These are phyloP conservation scores for Haberlea rhodopensis DNA, from an alignment of 257 asterid genomes.

Conservation along the genomic window DNA sequence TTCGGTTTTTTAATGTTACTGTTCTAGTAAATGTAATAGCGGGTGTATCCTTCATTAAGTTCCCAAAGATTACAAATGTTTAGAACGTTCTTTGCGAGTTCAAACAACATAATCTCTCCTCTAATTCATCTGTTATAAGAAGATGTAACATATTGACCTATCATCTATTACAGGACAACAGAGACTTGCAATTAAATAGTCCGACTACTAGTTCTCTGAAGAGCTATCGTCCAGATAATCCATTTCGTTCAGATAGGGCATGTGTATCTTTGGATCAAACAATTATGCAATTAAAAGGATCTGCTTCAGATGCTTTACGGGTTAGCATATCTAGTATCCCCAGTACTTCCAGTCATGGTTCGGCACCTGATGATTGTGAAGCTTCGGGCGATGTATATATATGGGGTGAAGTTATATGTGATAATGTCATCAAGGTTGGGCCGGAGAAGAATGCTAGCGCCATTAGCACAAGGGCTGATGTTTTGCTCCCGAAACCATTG, in stretches of 20 bases:
- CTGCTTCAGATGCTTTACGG: conserved; percentile 81
- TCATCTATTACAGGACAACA: conserved; percentile 45
- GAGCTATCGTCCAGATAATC: conserved; percentile 44
- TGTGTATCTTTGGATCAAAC: conserved; percentile 74
- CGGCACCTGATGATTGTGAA: conserved; percentile 92
- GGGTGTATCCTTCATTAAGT: too few relatives aligned
- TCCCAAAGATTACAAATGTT: too few relatives aligned
- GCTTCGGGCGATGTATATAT: conserved; percentile 85
- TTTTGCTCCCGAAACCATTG: conserved; percentile 75
- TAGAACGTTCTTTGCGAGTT: too few relatives aligned
- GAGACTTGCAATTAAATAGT: conserved; percentile 70
- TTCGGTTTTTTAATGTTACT: too few relatives aligned
- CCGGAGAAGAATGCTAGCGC: conserved; percentile 72
- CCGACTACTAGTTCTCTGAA: conserved; percentile 78
- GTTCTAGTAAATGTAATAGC: too few relatives aligned
- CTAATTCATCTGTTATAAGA: background rate
- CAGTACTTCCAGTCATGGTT: conserved; percentile 96
- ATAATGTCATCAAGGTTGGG: conserved; percentile 67
- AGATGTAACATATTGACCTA: background rate
- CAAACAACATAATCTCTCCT: too few relatives aligned
- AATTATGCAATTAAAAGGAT: conserved; percentile 81
- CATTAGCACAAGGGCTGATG: conserved; percentile 62
- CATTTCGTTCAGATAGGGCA: conserved; percentile 56
- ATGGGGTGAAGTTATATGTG: conserved; percentile 94
- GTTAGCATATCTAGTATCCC: conserved; percentile 95